Base-by-base conservation (phyloP, 208 protist genomes). In the Spironucleus salmonicida region DNA sequence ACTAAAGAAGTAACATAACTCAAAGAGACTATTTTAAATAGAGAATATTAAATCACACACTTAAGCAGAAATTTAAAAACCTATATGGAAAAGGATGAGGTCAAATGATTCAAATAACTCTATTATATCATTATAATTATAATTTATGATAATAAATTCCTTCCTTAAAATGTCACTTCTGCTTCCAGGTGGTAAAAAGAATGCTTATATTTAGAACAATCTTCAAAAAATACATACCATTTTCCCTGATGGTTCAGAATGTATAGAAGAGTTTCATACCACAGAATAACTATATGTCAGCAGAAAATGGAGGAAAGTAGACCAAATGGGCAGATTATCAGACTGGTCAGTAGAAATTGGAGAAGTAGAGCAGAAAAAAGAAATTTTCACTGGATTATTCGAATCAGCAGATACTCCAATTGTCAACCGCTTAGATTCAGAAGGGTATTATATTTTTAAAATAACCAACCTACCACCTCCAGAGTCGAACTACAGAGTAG, bases 151-250 rank as follows among this genome's bases (percentile, higher is more conserved):
- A n/a, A n/a, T n/a, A n/a, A n/a, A n/a, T n/a, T n/a, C n/a, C n/a
- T n/a, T n/a, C n/a, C n/a, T n/a, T n/a, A n/a, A n/a, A n/a, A n/a
- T n/a, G n/a, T n/a, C n/a, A n/a, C n/a, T n/a, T 34, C 61, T 67
- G 35, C 13, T 67, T 38, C 61, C 61, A 34, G 61, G 61, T 38
- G 61, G 61, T 23, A 67, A 67, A 30, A 67, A 67, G 61, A 67
- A 15, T 38, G 61, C 61, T 40, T 15, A 39, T 23, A n/a, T 38
- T 67, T 19, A 67, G 61, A 38, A 67, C 34, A 38, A 38, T 15
- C 26, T 67, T 23, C 30, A 34, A 13, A 15, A 30, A 15, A 67
- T 67, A 40, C 61, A 67, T 67, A 67, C 61, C 13, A 30, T 67
- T 30, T 67, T 67, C 34, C 26, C 19, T 15, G 61, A 38, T 38